Base-by-base conservation (phyloP, 2,329 filamentous ascomycete genomes). In the Alternaria sp. region DNA sequence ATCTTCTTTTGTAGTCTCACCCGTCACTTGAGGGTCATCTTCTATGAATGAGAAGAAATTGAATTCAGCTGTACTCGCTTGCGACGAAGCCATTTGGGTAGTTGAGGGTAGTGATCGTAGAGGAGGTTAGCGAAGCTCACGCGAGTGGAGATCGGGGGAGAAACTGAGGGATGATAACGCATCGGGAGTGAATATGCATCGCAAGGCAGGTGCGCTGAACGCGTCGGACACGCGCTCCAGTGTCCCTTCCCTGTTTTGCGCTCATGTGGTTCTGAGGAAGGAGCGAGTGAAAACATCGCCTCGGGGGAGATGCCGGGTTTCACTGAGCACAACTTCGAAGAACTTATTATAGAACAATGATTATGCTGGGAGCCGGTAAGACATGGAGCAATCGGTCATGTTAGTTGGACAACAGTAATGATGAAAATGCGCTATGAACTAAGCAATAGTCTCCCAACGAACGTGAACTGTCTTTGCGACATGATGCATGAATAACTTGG, bases 181-280 rank as follows among this genome's bases (percentile, higher is more conserved):
- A 13, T 28, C 15, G 4, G 17, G 40, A 17, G 19, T 36, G 19
- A 23, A 10, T 25, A 52, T n/a, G 49, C 19, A 17, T 23, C 10
- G 11, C 11, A 43, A 52, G 36, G 46, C 23, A 26, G 15, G 36
- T 15, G 23, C 56, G 30, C 19, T 44, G 28, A 13, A 26, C 25
- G 61, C 30, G 50, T 47, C 25, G 36, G n/a, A 40, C 36, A 17
- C 36, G 43, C 51, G 28, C 47, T 59, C 55, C 15, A 47, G 30
- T 11, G 66, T 49, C 40, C 64, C 59, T 68, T 62, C 64, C 59
- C n/a, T 26, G 15, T 28, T 11, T 12, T 32, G 49, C 49, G 49
- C 32, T 15, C 59, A 44, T 52, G 56, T 6, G n/a, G 7, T 15
- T 30, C 6, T 13, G 30, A 54, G 61, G 64, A 64, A 45, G 32